Evolutionary conservation across 148 eudicot genomes (phyloP).

Genomic region (Nepenthes mirabilis): DNA sequence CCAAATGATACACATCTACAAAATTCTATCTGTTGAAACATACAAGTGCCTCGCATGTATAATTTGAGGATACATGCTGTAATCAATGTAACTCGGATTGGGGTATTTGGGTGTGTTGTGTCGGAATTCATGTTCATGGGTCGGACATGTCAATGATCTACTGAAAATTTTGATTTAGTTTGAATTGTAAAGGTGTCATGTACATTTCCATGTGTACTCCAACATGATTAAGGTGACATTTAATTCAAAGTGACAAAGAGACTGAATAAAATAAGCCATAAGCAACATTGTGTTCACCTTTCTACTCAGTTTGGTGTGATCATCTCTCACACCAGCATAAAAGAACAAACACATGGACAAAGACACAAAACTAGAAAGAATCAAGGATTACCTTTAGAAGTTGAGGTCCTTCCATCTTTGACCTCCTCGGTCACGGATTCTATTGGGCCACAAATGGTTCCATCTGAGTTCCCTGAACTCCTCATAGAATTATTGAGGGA

Average conservation of each 20-base stretch:
- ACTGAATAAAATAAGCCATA: not conserved
- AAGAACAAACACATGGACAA: not conserved
- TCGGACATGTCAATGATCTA: too few species aligned
- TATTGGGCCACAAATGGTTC: conserved; percentile 9
- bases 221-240: not conserved
- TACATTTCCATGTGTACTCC: not conserved
- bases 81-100: too few species aligned
- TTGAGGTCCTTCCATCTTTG: conserved; percentile 13
- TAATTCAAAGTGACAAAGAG: not conserved
- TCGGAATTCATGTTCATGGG: too few species aligned
- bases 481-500: conserved; percentile 16
- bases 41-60: not conserved
- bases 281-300: not conserved
- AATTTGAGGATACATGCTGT: too few species aligned
- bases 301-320: not conserved
- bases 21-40: not conserved
- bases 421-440: conserved; percentile 14
- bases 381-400: conserved; percentile 14
- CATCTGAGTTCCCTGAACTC: conserved; percentile 12
- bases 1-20: not conserved
- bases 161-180: not conserved
- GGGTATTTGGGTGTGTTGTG: too few species aligned
- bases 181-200: not conserved
- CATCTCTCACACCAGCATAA: not conserved
- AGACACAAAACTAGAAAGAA: not conserved